Percentiles rank a stretch among this genome's conserved stretches.
Evolutionary conservation across 352 stramenopile genomes (phyloP).

Genomic region (Pythium scleroteichum): DNA sequence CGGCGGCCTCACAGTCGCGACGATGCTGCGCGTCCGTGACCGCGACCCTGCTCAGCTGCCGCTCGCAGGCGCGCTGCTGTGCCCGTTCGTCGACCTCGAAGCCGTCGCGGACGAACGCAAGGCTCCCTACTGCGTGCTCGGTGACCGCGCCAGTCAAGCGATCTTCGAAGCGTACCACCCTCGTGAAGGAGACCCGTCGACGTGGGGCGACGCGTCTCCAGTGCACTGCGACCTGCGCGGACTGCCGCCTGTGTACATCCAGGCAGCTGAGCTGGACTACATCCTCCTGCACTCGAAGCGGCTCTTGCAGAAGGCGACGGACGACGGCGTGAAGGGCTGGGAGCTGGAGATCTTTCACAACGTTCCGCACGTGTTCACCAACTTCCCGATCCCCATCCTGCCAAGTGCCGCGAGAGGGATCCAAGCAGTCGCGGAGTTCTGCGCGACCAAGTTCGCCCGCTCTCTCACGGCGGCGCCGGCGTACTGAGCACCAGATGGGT

Average conservation of each 20-base stretch:
- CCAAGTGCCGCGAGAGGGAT: constrained; percentile 7
- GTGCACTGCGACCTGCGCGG: constrained; percentile 20
- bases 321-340: constrained; percentile 9
- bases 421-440: constrained; percentile 14
- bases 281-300: constrained; percentile 11
- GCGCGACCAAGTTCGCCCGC: constrained; percentile 6
- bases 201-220: constrained; percentile 10
- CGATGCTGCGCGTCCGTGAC: constrained; percentile 26
- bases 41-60: constrained; percentile 31
- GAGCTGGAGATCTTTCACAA: constrained; percentile 17
- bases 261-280: constrained; percentile 12
- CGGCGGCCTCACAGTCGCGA: constrained; percentile 14
- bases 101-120: not conserved
- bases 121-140: constrained; percentile 5
- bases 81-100: constrained; percentile 44
- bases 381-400: constrained; percentile 15
- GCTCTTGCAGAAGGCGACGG: constrained; percentile 6
- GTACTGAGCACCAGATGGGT: too few species aligned
- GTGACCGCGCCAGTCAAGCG: not conserved
- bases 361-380: constrained; percentile 23
- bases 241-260: constrained; percentile 26
- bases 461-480: not conserved
- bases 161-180: constrained; percentile 2
- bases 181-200: not conserved
- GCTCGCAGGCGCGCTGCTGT: constrained; percentile 32